A percentile compares a stretch with the other conserved stretches of the same genome.
phyloP scores from a whole-genome alignment of 345 rosid genomes.

The Cardamine chenopodiifolia region DNA sequence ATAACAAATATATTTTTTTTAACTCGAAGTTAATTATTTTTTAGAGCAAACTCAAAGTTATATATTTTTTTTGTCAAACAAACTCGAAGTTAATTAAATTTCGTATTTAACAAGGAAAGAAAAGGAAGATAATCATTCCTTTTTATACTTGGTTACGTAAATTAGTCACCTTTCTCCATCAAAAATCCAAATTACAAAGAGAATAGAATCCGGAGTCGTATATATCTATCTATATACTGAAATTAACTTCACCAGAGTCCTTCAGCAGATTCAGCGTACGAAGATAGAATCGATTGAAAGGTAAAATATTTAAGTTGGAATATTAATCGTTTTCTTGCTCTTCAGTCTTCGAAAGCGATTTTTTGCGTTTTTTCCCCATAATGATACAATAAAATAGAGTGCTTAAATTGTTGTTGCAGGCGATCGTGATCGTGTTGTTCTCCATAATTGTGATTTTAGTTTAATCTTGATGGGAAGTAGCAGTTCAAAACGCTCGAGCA shows the following conservation, averaged over 20 bases:
- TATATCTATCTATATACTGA: no score
- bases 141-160: neutral
- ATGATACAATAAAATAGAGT: no score
- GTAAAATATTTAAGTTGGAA: neutral
- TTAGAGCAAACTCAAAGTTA: no score
- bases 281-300: neutral
- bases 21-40: no score
- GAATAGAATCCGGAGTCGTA: no score
- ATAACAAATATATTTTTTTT: no score
- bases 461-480: slow-evolving; percentile 65
- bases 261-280: slow-evolving; percentile 6
- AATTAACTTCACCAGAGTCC: neutral
- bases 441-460: neutral
- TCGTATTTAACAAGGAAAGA: neutral
- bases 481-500: slow-evolving; percentile 51
- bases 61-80: no score
- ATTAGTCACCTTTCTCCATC: neutral
- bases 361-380: no score
- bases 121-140: neutral
- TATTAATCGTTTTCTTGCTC: neutral
- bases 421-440: neutral
- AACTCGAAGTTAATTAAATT: no score
- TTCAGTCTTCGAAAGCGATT: neutral
- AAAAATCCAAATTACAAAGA: neutral
- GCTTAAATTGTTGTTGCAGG: slow-evolving; percentile 10